Percentiles rank a stretch among this genome's conserved stretches.
Conservation (phyloP, 805 yeast species). For the Wickerhamiella galacta region DNA sequence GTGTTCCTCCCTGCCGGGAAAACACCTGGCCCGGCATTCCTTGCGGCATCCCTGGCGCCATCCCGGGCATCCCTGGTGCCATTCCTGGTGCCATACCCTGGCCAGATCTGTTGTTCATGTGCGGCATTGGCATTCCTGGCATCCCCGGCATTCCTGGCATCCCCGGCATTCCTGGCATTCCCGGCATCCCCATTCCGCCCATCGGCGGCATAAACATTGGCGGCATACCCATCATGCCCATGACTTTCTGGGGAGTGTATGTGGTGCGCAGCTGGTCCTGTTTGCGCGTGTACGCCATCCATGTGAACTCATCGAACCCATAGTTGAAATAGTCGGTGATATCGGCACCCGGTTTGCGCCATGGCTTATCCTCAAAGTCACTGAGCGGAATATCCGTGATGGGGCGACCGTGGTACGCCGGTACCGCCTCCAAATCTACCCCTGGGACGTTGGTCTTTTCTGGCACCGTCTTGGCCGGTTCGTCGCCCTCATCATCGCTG, state of each 20-base stretch:
- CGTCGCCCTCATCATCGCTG: too few relatives aligned
- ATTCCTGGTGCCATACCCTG: too few relatives aligned
- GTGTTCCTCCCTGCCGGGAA: too few relatives aligned
- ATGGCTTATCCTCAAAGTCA: conserved; percentile 81
- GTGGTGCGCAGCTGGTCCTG: conserved; percentile 70
- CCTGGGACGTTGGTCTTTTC: conserved; percentile 20
- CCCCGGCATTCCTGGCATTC: conserved; percentile 11
- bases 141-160: conserved; percentile 10
- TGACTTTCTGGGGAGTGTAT: conserved; percentile 52
- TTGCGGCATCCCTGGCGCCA: too few relatives aligned
- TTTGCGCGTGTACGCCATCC: conserved; percentile 83
- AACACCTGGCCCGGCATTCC: too few relatives aligned
- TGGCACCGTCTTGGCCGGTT: too few relatives aligned
- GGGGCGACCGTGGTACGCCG: conserved; percentile 63
- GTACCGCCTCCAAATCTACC: conserved; percentile 56
- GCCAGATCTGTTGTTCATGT: neutral
- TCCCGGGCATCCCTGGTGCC: too few relatives aligned
- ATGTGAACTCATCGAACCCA: conserved; percentile 90
- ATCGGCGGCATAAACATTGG: conserved; percentile 14
- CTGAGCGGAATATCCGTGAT: conserved; percentile 67
- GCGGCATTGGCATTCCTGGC: conserved; percentile 6
- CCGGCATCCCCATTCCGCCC: conserved; percentile 11
- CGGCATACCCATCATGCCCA: conserved; percentile 25
- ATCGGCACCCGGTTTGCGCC: conserved; percentile 97
- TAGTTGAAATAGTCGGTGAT: conserved; percentile 86